A percentile compares a stretch with the other conserved stretches of the same genome.
Evolutionary conservation across 176 grass and related monocot genomes (phyloP).

Genomic region (Oryza meridionalis): DNA sequence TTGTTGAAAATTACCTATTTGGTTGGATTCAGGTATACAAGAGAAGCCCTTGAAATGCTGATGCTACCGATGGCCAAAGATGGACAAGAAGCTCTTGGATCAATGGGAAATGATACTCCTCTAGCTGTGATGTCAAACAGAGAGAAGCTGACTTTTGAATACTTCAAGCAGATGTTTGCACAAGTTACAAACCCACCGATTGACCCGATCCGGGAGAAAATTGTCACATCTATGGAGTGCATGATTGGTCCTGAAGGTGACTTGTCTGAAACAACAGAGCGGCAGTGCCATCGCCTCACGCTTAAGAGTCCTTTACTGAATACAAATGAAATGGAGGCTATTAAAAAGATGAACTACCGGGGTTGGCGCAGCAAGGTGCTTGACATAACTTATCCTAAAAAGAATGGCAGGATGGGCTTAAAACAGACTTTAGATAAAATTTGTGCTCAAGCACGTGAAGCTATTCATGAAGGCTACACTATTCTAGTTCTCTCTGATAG

Average conservation of each 20-base stretch:
- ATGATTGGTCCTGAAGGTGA: conserved; percentile 81
- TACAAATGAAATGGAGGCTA: conserved; percentile 82
- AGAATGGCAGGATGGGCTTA: conserved; percentile 61
- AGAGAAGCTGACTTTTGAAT: conserved; percentile 61
- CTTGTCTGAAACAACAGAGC: conserved; percentile 79
- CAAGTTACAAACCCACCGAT: conserved; percentile 81
- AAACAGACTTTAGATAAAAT: conserved; percentile 71
- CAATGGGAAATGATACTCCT: conserved; percentile 77
- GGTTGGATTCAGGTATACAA: conserved; percentile 56
- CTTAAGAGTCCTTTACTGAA: conserved; percentile 74
- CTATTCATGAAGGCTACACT: conserved; percentile 69
- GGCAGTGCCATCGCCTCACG: conserved; percentile 64
- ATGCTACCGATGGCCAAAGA: conserved; percentile 65
- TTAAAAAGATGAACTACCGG: conserved; percentile 78
- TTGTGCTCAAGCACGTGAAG: conserved; percentile 65
- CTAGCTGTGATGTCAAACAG: conserved; percentile 73
- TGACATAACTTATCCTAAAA: conserved; percentile 82
- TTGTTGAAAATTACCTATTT: conserved; percentile 5
- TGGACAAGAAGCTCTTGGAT: conserved; percentile 65
- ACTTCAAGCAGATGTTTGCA: conserved; percentile 83
- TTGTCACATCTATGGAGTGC: conserved; percentile 74
- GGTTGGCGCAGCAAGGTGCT: conserved; percentile 84
- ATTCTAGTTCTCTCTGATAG: conserved; percentile 84
- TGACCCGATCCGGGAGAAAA: conserved; percentile 70
- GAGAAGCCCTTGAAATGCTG: conserved; percentile 63